Evolutionary conservation across 805 yeast species (phyloP).

Genomic region (Schwanniomyces sp.): DNA sequence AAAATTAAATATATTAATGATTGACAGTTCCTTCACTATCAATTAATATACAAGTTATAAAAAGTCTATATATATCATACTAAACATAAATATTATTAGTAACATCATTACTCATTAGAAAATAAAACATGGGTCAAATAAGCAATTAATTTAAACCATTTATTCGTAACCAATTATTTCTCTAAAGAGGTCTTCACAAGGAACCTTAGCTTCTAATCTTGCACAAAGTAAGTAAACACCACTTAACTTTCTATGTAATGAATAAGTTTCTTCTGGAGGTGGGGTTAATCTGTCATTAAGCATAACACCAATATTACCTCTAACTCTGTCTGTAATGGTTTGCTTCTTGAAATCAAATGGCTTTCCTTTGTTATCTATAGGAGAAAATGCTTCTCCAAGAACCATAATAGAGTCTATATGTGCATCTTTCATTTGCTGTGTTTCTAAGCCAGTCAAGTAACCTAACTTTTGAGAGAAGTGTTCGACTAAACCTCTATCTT

Average conservation of each 20-base stretch:
- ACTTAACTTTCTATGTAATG: slow-evolving; percentile 91
- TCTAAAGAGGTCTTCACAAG: slow-evolving; percentile 72
- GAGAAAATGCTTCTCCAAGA: slow-evolving; percentile 88
- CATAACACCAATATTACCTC: slow-evolving; percentile 87
- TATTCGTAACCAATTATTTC: slow-evolving; percentile 64
- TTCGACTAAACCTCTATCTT: slow-evolving; percentile 65
- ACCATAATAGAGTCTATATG: slow-evolving; percentile 89
- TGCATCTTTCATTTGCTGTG: slow-evolving; percentile 83
- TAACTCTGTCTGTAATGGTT: slow-evolving; percentile 91
- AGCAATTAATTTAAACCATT: not conserved
- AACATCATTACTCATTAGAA: slow-evolving; percentile 6
- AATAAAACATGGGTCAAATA: not conserved
- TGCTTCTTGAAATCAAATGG: slow-evolving; percentile 76
- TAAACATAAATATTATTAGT: slow-evolving; percentile 3
- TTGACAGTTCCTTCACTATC: not conserved
- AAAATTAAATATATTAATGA: not conserved
- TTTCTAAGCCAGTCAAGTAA: slow-evolving; percentile 88
- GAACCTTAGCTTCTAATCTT: slow-evolving; percentile 76
- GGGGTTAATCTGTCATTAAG: slow-evolving; percentile 88
- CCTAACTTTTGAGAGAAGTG: slow-evolving; percentile 73
- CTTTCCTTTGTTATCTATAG: slow-evolving; percentile 44
- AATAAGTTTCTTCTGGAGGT: slow-evolving; percentile 97
- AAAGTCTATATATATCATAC: slow-evolving; percentile 1
- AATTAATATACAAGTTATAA: slow-evolving; percentile 1
- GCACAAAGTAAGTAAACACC: slow-evolving; percentile 93